Evolutionary conservation across 768 basidiomycete species (phyloP), one percentile per base, ranked within the genome.

Genomic region (Rhodotorula sphaerocarpa): DNA sequence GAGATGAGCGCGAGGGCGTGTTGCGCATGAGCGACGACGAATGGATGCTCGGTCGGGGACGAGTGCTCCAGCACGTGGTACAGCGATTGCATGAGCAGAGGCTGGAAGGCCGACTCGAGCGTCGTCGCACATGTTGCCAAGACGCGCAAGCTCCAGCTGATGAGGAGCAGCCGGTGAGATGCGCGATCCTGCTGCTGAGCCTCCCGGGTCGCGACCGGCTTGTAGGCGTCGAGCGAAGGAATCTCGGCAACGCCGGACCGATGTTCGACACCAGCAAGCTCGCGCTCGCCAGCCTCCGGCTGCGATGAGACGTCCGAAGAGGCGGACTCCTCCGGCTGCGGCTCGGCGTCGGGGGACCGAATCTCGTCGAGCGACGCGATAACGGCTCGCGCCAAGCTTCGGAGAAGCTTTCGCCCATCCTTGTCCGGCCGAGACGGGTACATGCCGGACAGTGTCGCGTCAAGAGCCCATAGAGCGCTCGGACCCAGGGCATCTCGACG

Each of bases 61-160:
- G 93, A 77, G 23, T 88, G 88, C 56, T 87, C 86, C 30, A 99
- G 82, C 45, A 95, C 75, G 3, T 88, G 88, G 77, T 97, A 97
- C 5, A 96, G 76, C 0, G 83, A 77, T 43, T 87, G 81, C 28
- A 96, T 81, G 45, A 96, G 82, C 23, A 88, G 77, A 0, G 85
- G 79, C 0, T 81, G 80, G 73, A 89, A 95, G 16, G 82, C 81
- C 16, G 83, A 78, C 57, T 85, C 83, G 36, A 91, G 79, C 56
- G 90, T 82, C n/a, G 81, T 81, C 0, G 89, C 80, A 16, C 82
- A 76, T 36, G 88, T 77, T 3, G 89, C 80, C 23, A 99, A 78
- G 11, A 88, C 75, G 62, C 89, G 87, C 11, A 99, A 80, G 21
- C 82, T 81, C 41, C 90, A 76, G 9, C 80, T 79, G 63, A 79